Percentiles rank a stretch among this genome's conserved stretches.
Evolutionary conservation across 768 basidiomycete genomes (phyloP).

Genomic region (Suillus spraguei): DNA sequence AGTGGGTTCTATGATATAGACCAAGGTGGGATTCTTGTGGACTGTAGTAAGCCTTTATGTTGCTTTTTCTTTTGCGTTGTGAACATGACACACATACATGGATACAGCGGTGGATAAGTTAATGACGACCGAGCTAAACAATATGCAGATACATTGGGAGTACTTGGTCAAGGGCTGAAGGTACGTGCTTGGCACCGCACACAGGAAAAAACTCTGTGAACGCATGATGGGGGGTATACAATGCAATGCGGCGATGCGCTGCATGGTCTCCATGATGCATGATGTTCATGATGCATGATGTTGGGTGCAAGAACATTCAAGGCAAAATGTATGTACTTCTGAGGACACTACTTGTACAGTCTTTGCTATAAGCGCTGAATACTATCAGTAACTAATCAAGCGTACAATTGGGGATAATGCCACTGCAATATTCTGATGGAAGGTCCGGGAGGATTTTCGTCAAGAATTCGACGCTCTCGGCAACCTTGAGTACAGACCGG

Average conservation of each 20-base stretch:
- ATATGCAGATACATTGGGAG: background rate
- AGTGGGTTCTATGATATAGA: too few relatives aligned
- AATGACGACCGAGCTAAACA: background rate
- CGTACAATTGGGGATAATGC: background rate
- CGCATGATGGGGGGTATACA: background rate
- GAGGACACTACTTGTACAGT: background rate
- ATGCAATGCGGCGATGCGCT: background rate
- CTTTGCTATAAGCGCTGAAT: background rate
- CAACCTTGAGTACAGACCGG: too few relatives aligned
- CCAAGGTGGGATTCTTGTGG: too few relatives aligned
- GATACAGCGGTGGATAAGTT: background rate
- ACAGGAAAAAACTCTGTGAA: background rate
- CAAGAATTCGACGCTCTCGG: background rate
- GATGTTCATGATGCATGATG: too few relatives aligned
- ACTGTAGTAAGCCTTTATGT: background rate
- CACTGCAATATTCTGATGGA: background rate
- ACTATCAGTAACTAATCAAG: background rate
- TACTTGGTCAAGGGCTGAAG: background rate
- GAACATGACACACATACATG: background rate
- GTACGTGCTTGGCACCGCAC: background rate
- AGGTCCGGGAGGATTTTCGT: background rate
- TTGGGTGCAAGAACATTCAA: background rate
- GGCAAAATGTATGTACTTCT: background rate
- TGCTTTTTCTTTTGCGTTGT: background rate
- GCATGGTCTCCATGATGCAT: background rate